A percentile compares a stretch with the other conserved stretches of the same genome.
These are phyloP conservation scores for Tetraselmis striata DNA, from an alignment of 139 green algal species.

Conservation along the genomic window DNA sequence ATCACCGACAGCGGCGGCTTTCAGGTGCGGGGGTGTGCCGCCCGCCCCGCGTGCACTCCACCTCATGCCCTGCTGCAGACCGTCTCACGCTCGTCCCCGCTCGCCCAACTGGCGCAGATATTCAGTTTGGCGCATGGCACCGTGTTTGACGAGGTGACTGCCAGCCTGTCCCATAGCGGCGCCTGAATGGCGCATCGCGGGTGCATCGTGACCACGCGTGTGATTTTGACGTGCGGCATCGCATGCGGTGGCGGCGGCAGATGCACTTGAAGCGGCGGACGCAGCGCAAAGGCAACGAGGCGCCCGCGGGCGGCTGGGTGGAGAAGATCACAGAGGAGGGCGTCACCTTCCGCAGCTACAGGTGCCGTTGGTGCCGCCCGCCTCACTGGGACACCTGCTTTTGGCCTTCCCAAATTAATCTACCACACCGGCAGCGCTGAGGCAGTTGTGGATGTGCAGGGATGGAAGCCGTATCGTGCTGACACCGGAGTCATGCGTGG, in stretches of 20 bases:
- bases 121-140: constrained; percentile 42
- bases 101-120: too few relatives aligned
- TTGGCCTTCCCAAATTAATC: not conserved
- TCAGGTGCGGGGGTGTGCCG: constrained; percentile 13
- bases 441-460: constrained; percentile 8
- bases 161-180: too few relatives aligned
- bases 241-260: too few relatives aligned
- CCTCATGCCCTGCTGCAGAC: too few relatives aligned
- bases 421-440: not conserved
- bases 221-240: too few relatives aligned
- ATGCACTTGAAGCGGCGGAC: constrained; percentile 20
- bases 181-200: too few relatives aligned
- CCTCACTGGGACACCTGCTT: too few relatives aligned
- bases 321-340: constrained; percentile 26
- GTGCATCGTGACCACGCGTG: too few relatives aligned
- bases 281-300: constrained; percentile 4
- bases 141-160: constrained; percentile 33
- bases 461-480: constrained; percentile 38
- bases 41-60: too few relatives aligned
- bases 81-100: too few relatives aligned
- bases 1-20: constrained; percentile 55
- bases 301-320: constrained; percentile 22
- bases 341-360: constrained; percentile 32
- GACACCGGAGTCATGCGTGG: constrained; percentile 37
- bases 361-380: too few relatives aligned